phyloP scores from a whole-genome alignment of 1,139 yeast species.

The Pichia sp. region DNA sequence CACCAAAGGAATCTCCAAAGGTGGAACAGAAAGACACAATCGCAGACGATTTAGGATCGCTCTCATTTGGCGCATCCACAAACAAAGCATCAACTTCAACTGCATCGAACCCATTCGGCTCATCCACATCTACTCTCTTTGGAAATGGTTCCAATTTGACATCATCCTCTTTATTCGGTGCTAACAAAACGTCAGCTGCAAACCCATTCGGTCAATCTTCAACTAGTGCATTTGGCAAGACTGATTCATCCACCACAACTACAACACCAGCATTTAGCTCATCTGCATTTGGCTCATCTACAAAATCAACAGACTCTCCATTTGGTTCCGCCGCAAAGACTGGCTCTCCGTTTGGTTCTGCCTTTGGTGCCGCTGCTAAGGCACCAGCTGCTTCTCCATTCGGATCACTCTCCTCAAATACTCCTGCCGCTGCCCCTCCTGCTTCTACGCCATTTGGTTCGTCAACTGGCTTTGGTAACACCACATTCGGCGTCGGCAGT shows the following conservation, averaged over 20 bases:
- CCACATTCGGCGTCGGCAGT: constrained; percentile 20
- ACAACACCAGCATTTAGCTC: too few species aligned
- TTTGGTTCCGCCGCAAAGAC: background rate
- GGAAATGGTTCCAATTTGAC: too few species aligned
- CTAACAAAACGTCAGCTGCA: background rate
- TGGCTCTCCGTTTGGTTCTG: background rate
- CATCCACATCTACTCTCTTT: background rate
- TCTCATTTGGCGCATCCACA: constrained; percentile 8
- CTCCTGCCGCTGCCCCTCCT: background rate
- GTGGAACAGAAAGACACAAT: background rate
- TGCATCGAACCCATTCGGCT: constrained; percentile 7
- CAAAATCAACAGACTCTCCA: background rate
- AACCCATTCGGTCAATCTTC: background rate
- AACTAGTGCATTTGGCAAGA: background rate
- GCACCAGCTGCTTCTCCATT: too few species aligned
- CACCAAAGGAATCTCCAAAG: too few species aligned
- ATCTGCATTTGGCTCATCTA: background rate
- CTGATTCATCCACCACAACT: too few species aligned
- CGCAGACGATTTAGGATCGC: background rate
- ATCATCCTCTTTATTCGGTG: too few species aligned
- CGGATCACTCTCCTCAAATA: too few species aligned
- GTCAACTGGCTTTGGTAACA: constrained; percentile 10
- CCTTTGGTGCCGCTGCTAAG: too few species aligned
- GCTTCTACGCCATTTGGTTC: constrained; percentile 7
- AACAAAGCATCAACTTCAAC: constrained; percentile 2